Conservation (phyloP, 164 flowering plant species). For the Annona squamosa region DNA sequence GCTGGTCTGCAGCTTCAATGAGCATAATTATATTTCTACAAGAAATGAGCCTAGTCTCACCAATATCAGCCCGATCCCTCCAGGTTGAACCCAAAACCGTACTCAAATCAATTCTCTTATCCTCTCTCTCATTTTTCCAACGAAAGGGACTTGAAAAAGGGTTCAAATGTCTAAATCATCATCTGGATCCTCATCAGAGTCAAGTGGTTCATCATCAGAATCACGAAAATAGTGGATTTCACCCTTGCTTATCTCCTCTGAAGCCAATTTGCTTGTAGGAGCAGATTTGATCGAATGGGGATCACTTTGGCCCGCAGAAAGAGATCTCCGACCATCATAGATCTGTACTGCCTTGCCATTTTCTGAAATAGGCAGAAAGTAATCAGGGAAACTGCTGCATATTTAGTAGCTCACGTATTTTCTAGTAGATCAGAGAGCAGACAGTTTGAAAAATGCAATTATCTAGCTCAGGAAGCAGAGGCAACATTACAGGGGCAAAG, state of each 20-base stretch:
- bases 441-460: too few relatives aligned
- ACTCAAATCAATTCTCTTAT: not conserved
- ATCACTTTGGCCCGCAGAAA: constrained; percentile 33
- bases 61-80: not conserved
- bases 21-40: too few relatives aligned
- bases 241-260: constrained; percentile 38
- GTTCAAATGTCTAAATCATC: constrained; percentile 89
- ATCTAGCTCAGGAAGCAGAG: not conserved
- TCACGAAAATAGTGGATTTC: constrained; percentile 89
- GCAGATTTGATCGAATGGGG: constrained; percentile 9
- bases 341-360: constrained; percentile 55
- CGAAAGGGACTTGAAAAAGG: not conserved
- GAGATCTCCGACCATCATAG: constrained; percentile 83
- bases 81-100: not conserved
- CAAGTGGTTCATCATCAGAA: constrained; percentile 89
- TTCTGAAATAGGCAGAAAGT: constrained; percentile 32
- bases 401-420: not conserved
- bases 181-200: constrained; percentile 98
- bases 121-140: not conserved
- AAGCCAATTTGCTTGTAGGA: constrained; percentile 14
- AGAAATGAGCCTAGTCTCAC: not conserved
- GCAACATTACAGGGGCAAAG: not conserved
- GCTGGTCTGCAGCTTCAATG: too few relatives aligned
- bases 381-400: not conserved
- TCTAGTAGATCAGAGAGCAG: too few relatives aligned